These are phyloP conservation scores for Phyllachora maydis DNA, from an alignment of 2,329 filamentous ascomycete species.

Conservation along the genomic window DNA sequence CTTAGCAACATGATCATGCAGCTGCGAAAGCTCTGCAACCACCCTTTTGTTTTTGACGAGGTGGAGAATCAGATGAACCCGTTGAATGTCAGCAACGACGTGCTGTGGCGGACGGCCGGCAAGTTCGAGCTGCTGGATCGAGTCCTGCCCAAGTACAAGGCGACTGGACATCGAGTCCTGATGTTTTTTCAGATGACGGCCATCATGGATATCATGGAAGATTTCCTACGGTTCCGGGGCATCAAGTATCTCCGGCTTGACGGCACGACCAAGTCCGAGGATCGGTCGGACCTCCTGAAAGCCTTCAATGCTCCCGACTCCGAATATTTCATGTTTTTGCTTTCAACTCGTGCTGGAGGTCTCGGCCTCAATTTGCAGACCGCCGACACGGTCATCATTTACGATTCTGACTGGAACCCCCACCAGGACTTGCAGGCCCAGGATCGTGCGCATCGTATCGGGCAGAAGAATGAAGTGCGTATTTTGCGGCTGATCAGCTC, in stretches of 20 bases:
- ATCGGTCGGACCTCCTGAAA: conserved; percentile 75
- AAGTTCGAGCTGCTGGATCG: conserved; percentile 95
- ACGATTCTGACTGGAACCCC: conserved; percentile 98
- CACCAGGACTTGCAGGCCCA: conserved; percentile 98
- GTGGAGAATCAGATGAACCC: conserved; percentile 98
- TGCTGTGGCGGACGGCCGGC: conserved; percentile 85
- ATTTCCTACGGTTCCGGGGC: conserved; percentile 71
- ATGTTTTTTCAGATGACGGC: conserved; percentile 99
- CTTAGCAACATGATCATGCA: conserved; percentile 99
- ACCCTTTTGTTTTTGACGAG: conserved; percentile 95
- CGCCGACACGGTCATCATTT: conserved; percentile 97
- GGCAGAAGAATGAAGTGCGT: conserved; percentile 97
- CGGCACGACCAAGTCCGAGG: conserved; percentile 92
- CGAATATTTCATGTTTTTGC: conserved; percentile 89
- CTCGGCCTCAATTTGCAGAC: conserved; percentile 93
- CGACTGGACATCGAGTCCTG: conserved; percentile 78
- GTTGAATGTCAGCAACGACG: conserved; percentile 66
- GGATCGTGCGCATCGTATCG: conserved; percentile 99
- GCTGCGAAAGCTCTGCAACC: conserved; percentile 93
- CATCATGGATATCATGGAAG: conserved; percentile 99
- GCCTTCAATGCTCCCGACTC: conserved; percentile 81
- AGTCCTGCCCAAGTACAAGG: conserved; percentile 80
- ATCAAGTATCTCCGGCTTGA: conserved; percentile 82
- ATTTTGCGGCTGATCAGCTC: conserved; percentile 91
- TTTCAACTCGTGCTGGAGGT: conserved; percentile 97